A percentile compares a stretch with the other conserved stretches of the same genome.
Conservation (phyloP, 164 flowering plant species). For the grape (Vitis vinifera) region DNA sequence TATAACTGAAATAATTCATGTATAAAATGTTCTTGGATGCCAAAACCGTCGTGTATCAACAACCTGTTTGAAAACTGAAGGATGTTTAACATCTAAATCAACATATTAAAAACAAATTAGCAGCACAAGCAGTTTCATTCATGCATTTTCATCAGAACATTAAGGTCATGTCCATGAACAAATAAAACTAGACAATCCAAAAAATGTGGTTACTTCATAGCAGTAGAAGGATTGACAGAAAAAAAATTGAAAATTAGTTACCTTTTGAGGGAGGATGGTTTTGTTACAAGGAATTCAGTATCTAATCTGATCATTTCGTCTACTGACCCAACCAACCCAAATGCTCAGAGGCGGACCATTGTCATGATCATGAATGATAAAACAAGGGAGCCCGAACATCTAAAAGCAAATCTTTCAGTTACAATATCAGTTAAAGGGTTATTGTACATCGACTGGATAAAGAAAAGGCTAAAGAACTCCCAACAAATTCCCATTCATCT, state of each 20-base stretch:
- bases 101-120: neutral
- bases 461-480: constrained; percentile 17
- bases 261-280: constrained; percentile 16
- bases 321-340: constrained; percentile 24
- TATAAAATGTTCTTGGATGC: neutral
- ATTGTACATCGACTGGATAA: constrained; percentile 44
- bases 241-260: neutral
- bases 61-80: neutral
- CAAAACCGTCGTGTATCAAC: no score
- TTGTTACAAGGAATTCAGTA: constrained; percentile 12
- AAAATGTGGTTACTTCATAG: neutral
- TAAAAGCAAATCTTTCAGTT: constrained; percentile 29
- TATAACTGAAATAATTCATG: neutral
- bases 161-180: neutral
- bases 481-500: constrained; percentile 25
- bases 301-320: neutral
- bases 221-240: neutral
- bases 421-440: constrained; percentile 40
- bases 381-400: constrained; percentile 23
- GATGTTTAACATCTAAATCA: neutral
- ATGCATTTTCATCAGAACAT: neutral
- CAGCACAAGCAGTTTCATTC: neutral
- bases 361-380: constrained; percentile 8
- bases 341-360: constrained; percentile 1
- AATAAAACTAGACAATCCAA: neutral